phyloP scores from a whole-genome alignment of 176 grass and related monocot genomes.

The Chloris gayana region DNA sequence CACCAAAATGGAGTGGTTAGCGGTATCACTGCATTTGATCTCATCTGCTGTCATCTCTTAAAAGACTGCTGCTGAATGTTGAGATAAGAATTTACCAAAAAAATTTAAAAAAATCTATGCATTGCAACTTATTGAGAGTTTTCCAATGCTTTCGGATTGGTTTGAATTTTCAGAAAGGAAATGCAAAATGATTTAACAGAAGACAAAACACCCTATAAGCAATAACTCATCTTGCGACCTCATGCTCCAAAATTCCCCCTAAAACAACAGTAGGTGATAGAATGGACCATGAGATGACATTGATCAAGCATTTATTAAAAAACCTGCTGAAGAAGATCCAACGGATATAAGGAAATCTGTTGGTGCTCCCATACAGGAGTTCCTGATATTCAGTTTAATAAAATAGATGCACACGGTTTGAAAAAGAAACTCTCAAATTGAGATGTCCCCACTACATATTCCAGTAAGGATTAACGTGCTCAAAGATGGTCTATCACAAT shows the following conservation, averaged over 20 bases:
- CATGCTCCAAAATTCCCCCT: not conserved
- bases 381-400: not conserved
- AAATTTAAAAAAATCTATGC: not conserved
- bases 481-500: not conserved
- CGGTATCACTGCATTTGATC: not conserved
- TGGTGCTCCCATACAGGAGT: not conserved
- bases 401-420: not conserved
- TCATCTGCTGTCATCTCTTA: not conserved
- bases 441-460: not conserved
- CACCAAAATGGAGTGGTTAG: not conserved
- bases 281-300: not conserved
- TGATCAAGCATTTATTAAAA: conserved; percentile 3
- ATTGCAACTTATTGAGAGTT: not conserved
- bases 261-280: not conserved
- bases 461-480: not conserved
- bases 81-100: conserved; percentile 2
- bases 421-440: not conserved
- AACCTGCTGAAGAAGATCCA: not conserved
- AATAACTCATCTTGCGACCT: conserved; percentile 1
- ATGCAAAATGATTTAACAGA: not conserved
- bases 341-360: not conserved
- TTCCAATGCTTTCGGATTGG: not conserved
- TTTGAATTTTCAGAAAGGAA: not conserved
- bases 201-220: not conserved
- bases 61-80: not conserved